A percentile compares a stretch with the other conserved stretches of the same genome.
These are phyloP conservation scores for Cydonia oblonga DNA, from an alignment of 331 rosid genomes.

Conservation along the genomic window DNA sequence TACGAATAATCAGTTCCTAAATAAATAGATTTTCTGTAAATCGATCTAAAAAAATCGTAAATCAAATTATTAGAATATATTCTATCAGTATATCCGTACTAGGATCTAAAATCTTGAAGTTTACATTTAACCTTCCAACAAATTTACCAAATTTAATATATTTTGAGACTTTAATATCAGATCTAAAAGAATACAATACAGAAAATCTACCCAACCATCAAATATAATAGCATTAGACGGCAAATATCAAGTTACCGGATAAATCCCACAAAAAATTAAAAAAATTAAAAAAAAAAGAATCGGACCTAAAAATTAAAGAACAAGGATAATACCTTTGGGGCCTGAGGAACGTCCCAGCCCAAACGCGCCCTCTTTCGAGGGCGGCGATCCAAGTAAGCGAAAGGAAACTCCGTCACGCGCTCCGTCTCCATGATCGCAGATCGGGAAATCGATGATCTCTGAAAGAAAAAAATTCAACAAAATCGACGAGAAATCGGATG, in stretches of 20 bases:
- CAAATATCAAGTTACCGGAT: not conserved
- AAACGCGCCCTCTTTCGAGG: slow-evolving; percentile 86
- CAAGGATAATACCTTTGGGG: slow-evolving; percentile 56
- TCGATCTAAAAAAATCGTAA: not conserved
- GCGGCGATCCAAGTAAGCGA: slow-evolving; percentile 72
- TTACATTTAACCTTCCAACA: not conserved
- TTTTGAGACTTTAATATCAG: not conserved
- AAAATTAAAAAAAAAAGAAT: too few relatives aligned
- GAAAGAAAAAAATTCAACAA: too few relatives aligned
- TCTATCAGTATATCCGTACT: not conserved
- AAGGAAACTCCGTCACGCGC: slow-evolving; percentile 78
- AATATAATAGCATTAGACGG: not conserved
- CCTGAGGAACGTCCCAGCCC: slow-evolving; percentile 90
- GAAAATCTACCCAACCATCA: not conserved
- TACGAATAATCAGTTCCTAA: not conserved
- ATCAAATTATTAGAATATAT: not conserved
- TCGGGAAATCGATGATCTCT: not conserved
- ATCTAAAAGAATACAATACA: not conserved
- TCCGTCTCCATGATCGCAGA: slow-evolving; percentile 68
- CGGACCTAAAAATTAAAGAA: not conserved
- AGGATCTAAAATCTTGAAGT: not conserved
- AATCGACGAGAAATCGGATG: not conserved
- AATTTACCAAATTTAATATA: not conserved
- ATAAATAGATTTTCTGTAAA: not conserved
- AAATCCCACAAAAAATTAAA: not conserved